Percentiles rank a stretch among this genome's conserved stretches.
Evolutionary conservation across 768 basidiomycete genomes (phyloP).

Genomic region (Pulveroboletus sp.): DNA sequence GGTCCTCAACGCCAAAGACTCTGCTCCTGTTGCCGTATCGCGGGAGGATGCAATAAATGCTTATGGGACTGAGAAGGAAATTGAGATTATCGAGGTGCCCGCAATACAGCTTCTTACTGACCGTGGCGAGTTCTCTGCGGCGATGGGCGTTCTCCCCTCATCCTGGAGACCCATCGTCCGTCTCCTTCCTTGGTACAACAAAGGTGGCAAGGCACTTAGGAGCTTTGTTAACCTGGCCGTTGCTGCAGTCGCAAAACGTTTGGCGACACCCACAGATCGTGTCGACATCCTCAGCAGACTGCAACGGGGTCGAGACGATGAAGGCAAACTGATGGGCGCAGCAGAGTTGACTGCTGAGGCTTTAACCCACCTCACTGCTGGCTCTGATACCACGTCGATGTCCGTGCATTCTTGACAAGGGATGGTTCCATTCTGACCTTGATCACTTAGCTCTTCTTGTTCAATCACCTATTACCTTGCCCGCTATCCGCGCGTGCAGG

Average conservation of each 20-base stretch:
- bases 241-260: constrained; percentile 70
- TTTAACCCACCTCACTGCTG: constrained; percentile 80
- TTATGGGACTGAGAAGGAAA: constrained; percentile 43
- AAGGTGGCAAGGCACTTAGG: constrained; percentile 61
- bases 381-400: constrained; percentile 93
- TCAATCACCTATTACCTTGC: constrained; percentile 86
- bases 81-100: constrained; percentile 58
- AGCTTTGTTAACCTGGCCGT: constrained; percentile 75
- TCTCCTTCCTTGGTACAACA: constrained; percentile 71
- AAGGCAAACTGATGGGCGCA: constrained; percentile 73
- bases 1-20: constrained; percentile 69
- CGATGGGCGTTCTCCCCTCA: constrained; percentile 73
- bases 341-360: constrained; percentile 88
- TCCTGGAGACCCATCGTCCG: constrained; percentile 63
- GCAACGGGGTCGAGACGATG: constrained; percentile 69
- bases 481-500: constrained; percentile 55
- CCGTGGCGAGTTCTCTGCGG: constrained; percentile 81
- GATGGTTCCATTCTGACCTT: constrained; percentile 1
- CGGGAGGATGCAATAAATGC: constrained; percentile 51
- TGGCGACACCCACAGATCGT: constrained; percentile 67
- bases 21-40: constrained; percentile 61
- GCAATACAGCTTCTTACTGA: constrained; percentile 84
- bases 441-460: constrained; percentile 67
- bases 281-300: constrained; percentile 80
- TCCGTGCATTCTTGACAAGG: constrained; percentile 30